Base-by-base conservation (phyloP, 176 grass and related monocot species). In the Pontederia crassipes region DNA sequence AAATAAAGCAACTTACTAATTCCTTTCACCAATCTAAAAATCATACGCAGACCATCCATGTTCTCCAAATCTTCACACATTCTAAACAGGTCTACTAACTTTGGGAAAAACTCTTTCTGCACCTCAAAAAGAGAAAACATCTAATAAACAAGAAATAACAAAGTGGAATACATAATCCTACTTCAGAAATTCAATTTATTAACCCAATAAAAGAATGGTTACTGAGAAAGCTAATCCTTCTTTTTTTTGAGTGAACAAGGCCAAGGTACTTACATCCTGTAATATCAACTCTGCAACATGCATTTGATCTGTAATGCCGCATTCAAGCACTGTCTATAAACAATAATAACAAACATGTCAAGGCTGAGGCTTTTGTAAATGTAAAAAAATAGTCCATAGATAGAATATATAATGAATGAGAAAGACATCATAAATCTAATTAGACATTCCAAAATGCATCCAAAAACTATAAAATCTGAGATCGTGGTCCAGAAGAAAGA, bases 81-180 rank as follows among this genome's bases (percentile, higher is more conserved):
- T 87, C 75, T 84, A 77, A 90, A 87, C 55, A 90, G 72, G 46
- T 75, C 74, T 32, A 85, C 72, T 52, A 96, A 68, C 66, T 87
- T 90, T 62, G 80, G 86, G 69, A 96, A 87, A 87, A 90, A 96
- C 29, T 87, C 62, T 68, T 53, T 61, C 91, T 95, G 75, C 65
- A 73, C 56, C 49, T 59, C 61, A 55, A 66, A 56, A 45, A 15
- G 69, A 32, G 58, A 56, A 58, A 64, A 17, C 59, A 74, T 50
- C 58, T 17, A 70, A 78, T 20, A 16, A 72, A 73, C 2, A 35
- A 70, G 65, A 70, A 13, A 58, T 59, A 65, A 7, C 32, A 40
- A 40, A 40, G 6, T 4, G 32, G 32, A 40, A 40, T 40, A 40
- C 6, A 7, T 40, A 40, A 40, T 40, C 0, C 5, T 5, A 40